Percentiles rank a stretch among this genome's conserved stretches.
Conservation (phyloP, 1,284 basidiomycete species). For the Moesziomyces globuligerus region DNA sequence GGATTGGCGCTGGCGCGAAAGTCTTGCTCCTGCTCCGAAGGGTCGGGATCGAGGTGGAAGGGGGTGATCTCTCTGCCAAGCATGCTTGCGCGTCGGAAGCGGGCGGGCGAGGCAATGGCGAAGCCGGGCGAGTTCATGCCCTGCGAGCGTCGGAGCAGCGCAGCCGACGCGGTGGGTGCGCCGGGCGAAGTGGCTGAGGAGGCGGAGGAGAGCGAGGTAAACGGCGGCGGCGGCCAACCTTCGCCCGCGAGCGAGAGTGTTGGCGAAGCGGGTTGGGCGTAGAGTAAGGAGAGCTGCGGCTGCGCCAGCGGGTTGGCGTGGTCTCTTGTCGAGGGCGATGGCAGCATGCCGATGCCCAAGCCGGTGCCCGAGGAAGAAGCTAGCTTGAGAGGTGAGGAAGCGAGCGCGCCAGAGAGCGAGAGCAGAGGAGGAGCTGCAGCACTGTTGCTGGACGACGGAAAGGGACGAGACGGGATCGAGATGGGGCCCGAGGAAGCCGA, state of each 20-base stretch:
- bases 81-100: conserved; percentile 53
- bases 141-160: conserved; percentile 20
- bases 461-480: conserved; percentile 35
- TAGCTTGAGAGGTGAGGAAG: conserved; percentile 14
- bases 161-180: conserved; percentile 15
- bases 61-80: conserved; percentile 53
- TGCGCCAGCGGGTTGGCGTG: conserved; percentile 16
- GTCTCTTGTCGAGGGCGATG: conserved; percentile 31
- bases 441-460: conserved; percentile 4
- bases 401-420: conserved; percentile 14
- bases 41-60: conserved; percentile 32
- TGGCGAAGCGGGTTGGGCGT: conserved; percentile 24
- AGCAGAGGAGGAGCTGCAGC: conserved; percentile 7
- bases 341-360: conserved; percentile 28
- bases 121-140: conserved; percentile 37
- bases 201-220: conserved; percentile 8
- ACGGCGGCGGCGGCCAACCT: conserved; percentile 29
- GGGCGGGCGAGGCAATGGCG: conserved; percentile 27
- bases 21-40: conserved; percentile 12
- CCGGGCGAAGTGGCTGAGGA: conserved; percentile 19
- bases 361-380: conserved; percentile 15
- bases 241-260: conserved; percentile 27
- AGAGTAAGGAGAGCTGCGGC: neutral
- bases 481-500: conserved; percentile 20
- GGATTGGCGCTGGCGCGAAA: conserved; percentile 8